A percentile compares a stretch with the other conserved stretches of the same genome.
These are phyloP conservation scores for Colletotrichum viniferum DNA, from an alignment of 2,329 filamentous ascomycete genomes.

Conservation along the genomic window DNA sequence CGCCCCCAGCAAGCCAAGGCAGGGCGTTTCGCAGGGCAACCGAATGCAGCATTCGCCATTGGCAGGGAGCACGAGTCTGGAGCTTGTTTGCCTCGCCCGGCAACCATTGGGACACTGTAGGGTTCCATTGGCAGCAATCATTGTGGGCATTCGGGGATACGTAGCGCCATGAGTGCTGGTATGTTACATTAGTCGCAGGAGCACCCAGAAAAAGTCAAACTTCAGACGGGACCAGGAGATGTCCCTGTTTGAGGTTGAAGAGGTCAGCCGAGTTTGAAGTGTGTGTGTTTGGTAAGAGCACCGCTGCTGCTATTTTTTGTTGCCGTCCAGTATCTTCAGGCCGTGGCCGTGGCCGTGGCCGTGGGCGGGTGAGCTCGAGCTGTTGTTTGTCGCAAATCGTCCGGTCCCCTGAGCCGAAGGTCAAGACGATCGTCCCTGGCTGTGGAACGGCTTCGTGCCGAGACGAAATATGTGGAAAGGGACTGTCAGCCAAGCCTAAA, in stretches of 20 bases:
- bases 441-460: constrained; percentile 15
- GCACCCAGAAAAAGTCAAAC: not conserved
- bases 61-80: not conserved
- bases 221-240: not conserved
- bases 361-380: not conserved
- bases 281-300: not conserved
- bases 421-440: constrained; percentile 14
- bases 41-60: constrained; percentile 6
- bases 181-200: not conserved
- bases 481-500: not conserved
- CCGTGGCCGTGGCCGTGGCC: not conserved
- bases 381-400: constrained; percentile 16
- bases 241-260: not conserved
- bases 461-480: constrained; percentile 9
- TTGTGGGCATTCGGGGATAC: not conserved
- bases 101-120: not conserved
- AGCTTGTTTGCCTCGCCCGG: not conserved
- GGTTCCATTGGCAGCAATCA: not conserved
- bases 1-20: constrained; percentile 8
- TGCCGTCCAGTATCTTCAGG: not conserved
- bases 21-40: constrained; percentile 19
- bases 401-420: constrained; percentile 9
- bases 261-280: not conserved
- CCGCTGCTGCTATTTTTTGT: not conserved
- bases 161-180: not conserved